These are phyloP conservation scores for Biancaea sappan DNA, from an alignment of 306 rosid species.

Conservation along the genomic window DNA sequence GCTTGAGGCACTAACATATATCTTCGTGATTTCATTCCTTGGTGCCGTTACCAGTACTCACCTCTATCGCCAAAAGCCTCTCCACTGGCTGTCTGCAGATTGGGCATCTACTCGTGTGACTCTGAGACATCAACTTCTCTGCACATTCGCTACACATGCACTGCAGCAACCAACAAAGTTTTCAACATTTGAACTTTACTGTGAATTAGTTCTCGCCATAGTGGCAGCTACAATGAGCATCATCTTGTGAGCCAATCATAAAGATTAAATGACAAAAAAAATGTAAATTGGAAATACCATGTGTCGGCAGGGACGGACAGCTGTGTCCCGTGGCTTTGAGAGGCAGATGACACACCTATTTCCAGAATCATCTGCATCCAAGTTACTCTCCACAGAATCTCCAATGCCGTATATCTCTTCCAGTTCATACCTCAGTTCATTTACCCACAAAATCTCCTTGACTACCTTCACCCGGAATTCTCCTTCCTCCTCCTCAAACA, in stretches of 20 bases:
- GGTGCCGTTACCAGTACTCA: conserved; percentile 37
- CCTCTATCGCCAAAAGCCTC: conserved; percentile 83
- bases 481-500: conserved; percentile 80
- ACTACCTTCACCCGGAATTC: conserved; percentile 66
- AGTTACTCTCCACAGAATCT: conserved; percentile 61
- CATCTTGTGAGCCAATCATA: conserved; percentile 6
- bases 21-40: conserved; percentile 51
- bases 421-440: conserved; percentile 72
- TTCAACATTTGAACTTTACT: not conserved
- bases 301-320: conserved; percentile 91
- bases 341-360: conserved; percentile 91
- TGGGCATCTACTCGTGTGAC: conserved; percentile 79
- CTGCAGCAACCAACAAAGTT: conserved; percentile 52
- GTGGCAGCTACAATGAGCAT: conserved; percentile 7
- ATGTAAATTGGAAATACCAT: conserved; percentile 57
- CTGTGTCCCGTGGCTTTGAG: conserved; percentile 87
- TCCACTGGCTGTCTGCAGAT: conserved; percentile 90
- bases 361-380: conserved; percentile 73
- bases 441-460: conserved; percentile 81
- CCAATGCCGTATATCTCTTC: conserved; percentile 89
- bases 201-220: not conserved
- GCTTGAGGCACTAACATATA: conserved; percentile 3
- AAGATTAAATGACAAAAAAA: not conserved
- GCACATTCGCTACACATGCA: conserved; percentile 89
- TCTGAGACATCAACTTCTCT: conserved; percentile 75